These are phyloP conservation scores for Collybiopsis luxurians DNA, from an alignment of 768 basidiomycete species.

Conservation along the genomic window DNA sequence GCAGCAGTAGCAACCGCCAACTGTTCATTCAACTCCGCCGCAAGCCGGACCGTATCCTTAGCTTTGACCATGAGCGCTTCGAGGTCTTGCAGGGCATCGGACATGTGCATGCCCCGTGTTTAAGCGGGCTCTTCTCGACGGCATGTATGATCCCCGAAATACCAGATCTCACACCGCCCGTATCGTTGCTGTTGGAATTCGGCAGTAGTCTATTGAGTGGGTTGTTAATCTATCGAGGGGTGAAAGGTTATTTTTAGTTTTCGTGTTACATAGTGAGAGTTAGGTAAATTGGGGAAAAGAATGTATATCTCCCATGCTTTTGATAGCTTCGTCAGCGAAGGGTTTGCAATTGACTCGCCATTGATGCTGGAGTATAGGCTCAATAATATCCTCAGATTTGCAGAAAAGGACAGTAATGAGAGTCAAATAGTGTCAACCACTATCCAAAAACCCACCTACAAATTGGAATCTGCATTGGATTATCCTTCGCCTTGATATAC, in stretches of 20 bases:
- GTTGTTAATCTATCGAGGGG: no score
- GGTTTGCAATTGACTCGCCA: constrained; percentile 98
- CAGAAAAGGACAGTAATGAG: constrained; percentile 22
- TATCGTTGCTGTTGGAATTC: no score
- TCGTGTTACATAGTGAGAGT: no score
- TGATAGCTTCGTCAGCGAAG: constrained; percentile 85
- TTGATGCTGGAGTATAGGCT: constrained; percentile 93
- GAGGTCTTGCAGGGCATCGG: constrained; percentile 79
- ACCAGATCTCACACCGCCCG: no score
- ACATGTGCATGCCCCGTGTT: constrained; percentile 61
- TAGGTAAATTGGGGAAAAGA: no score
- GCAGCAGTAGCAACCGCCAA: constrained; percentile 47
- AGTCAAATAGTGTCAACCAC: neutral
- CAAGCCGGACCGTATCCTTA: constrained; percentile 88
- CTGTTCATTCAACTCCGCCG: constrained; percentile 83
- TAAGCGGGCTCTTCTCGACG: constrained; percentile 68
- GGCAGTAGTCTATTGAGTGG: no score
- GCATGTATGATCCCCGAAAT: constrained; percentile 80
- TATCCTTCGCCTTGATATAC: constrained; percentile 90
- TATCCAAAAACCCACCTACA: constrained; percentile 58
- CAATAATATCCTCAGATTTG: constrained; percentile 96
- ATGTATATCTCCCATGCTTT: constrained; percentile 20
- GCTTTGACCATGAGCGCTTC: constrained; percentile 91
- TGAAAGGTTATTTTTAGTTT: no score
- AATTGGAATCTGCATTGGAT: constrained; percentile 95